A percentile compares a stretch with the other conserved stretches of the same genome.
These are phyloP conservation scores for Cicer judaicum DNA, from an alignment of 306 rosid genomes.

Conservation along the genomic window DNA sequence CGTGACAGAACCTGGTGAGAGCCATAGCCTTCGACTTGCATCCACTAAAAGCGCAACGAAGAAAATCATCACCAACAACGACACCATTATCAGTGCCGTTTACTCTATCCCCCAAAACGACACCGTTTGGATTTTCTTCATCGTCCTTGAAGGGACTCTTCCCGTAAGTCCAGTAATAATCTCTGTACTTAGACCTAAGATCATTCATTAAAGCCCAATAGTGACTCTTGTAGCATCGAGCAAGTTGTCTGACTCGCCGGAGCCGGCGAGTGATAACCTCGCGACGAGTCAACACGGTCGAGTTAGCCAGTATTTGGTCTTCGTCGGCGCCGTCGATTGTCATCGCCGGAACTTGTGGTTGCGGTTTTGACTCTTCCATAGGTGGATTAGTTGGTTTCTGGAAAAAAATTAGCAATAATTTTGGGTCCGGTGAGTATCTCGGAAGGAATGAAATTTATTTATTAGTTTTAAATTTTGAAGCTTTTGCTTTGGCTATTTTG, in stretches of 20 bases:
- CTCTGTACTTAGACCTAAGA: constrained; percentile 53
- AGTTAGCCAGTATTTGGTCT: constrained; percentile 35
- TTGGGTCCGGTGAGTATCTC: too few relatives aligned
- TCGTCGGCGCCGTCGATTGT: constrained; percentile 43
- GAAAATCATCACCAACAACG: constrained; percentile 50
- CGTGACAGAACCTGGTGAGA: constrained; percentile 48
- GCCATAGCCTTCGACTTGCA: constrained; percentile 61
- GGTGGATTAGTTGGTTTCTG: not conserved
- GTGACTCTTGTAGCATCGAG: constrained; percentile 40
- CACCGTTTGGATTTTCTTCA: constrained; percentile 37
- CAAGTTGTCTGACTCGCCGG: constrained; percentile 50
- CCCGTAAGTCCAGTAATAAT: constrained; percentile 75
- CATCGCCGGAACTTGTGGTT: constrained; percentile 5
- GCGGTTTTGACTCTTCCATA: constrained; percentile 44
- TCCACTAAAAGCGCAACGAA: constrained; percentile 47
- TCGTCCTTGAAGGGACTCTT: constrained; percentile 72
- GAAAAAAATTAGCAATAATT: too few relatives aligned
- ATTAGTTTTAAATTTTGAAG: too few relatives aligned
- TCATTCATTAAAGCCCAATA: constrained; percentile 82
- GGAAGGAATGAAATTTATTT: too few relatives aligned
- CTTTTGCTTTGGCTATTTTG: too few relatives aligned
- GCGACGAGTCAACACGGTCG: constrained; percentile 42
- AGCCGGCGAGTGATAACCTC: constrained; percentile 50
- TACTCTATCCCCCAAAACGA: constrained; percentile 39
- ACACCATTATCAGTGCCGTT: constrained; percentile 36